Conservation (phyloP, 352 stramenopile genomes). For the Globisporangium carolinianum region DNA sequence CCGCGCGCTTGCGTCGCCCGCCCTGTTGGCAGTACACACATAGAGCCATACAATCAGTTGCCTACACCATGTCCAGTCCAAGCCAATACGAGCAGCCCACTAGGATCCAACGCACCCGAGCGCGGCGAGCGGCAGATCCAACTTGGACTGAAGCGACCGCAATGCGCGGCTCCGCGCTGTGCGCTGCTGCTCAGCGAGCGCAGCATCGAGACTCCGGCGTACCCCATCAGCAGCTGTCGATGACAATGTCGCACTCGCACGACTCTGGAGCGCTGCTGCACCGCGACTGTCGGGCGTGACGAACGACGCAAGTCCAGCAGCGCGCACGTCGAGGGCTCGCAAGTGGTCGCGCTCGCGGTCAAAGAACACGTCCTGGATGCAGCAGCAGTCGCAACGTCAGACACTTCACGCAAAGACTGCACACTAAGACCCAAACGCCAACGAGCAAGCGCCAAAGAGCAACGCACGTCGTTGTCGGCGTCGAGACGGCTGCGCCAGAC, state of each 20-base stretch:
- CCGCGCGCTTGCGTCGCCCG: conserved; percentile 23
- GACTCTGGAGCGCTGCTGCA: conserved; percentile 18
- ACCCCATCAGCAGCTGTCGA: conserved; percentile 12
- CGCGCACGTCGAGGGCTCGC: conserved; percentile 9
- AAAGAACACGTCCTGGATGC: conserved; percentile 12
- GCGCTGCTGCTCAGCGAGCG: conserved; percentile 15
- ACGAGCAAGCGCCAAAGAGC: background rate
- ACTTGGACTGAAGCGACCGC: conserved; percentile 25
- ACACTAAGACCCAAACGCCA: background rate
- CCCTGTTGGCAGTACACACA: background rate
- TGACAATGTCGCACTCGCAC: conserved; percentile 1
- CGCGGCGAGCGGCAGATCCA: conserved; percentile 32
- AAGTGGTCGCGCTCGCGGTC: conserved; percentile 16
- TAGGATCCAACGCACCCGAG: conserved; percentile 26
- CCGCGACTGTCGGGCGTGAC: conserved; percentile 16
- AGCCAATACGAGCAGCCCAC: conserved; percentile 13
- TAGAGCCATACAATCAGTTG: too few relatives aligned
- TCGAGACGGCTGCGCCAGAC: conserved; percentile 17
- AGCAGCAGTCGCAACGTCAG: background rate
- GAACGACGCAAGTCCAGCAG: conserved; percentile 7
- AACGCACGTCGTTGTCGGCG: conserved; percentile 20
- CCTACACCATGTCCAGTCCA: too few relatives aligned
- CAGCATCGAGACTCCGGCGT: conserved; percentile 23
- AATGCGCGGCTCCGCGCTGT: background rate
- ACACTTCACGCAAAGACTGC: too few relatives aligned